These are phyloP conservation scores for Pseudohalonectria lignicola DNA, from an alignment of 2,329 filamentous ascomycete species.

Conservation along the genomic window DNA sequence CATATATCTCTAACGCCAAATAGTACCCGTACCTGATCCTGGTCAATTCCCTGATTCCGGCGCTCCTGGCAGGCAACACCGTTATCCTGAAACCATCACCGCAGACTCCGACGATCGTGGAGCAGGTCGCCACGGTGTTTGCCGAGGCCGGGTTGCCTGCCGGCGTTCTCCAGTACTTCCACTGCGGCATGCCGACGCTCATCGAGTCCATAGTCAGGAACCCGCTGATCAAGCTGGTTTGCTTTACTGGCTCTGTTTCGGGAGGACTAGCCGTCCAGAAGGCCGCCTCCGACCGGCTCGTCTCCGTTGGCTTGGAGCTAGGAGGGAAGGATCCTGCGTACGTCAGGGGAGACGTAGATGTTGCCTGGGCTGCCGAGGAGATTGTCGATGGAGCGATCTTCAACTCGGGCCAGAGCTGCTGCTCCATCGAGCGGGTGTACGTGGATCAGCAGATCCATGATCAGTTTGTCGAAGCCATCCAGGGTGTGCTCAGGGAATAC, in stretches of 20 bases:
- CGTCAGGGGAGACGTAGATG: conserved; percentile 72
- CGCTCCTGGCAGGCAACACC: conserved; percentile 80
- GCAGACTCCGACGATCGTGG: conserved; percentile 85
- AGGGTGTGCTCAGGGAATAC: conserved; percentile 72
- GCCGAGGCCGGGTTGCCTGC: conserved; percentile 67
- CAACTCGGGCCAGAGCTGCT: conserved; percentile 98
- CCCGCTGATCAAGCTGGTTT: conserved; percentile 68
- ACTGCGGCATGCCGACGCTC: conserved; percentile 66
- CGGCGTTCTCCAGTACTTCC: conserved; percentile 85
- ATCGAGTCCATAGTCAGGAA: conserved; percentile 72
- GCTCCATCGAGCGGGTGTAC: conserved; percentile 84
- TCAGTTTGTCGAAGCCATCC: conserved; percentile 65
- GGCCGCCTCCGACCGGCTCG: conserved; percentile 72
- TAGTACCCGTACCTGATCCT: conserved; percentile 93
- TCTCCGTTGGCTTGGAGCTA: conserved; percentile 80
- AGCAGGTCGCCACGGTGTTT: conserved; percentile 72
- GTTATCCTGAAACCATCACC: conserved; percentile 93
- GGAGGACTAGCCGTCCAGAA: conserved; percentile 79
- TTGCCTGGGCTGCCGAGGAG: conserved; percentile 84
- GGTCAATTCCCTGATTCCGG: conserved; percentile 84
- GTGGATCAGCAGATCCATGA: conserved; percentile 80
- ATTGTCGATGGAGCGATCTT: conserved; percentile 95
- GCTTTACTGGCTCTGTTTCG: conserved; percentile 88
- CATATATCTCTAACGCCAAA: too few species aligned
- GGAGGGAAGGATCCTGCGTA: conserved; percentile 95